phyloP scores from a whole-genome alignment of 352 stramenopile species.

The Pythium aristosporum region DNA sequence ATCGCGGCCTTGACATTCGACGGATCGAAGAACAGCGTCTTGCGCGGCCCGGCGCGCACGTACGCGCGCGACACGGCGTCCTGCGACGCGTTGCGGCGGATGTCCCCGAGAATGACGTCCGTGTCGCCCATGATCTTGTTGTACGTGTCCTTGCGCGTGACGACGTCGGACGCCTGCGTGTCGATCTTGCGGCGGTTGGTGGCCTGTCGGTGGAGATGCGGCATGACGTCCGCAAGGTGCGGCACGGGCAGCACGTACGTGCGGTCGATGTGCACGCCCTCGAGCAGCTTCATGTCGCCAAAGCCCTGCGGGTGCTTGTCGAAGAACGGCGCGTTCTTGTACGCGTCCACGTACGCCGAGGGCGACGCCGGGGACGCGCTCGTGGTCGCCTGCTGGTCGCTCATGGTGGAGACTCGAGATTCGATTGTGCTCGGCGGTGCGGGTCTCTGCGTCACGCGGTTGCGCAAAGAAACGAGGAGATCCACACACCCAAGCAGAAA shows the following conservation, averaged over 20 bases:
- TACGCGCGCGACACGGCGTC: conserved; percentile 73
- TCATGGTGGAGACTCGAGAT: conserved; percentile 15
- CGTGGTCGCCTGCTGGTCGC: conserved; percentile 11
- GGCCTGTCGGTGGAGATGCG: conserved; percentile 46
- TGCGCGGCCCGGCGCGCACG: conserved; percentile 72
- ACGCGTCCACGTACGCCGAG: conserved; percentile 38
- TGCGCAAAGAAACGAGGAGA: conserved; percentile 30
- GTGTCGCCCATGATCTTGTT: conserved; percentile 86
- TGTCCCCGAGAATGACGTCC: conserved; percentile 82
- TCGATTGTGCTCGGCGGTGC: conserved; percentile 6
- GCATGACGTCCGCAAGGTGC: conserved; percentile 69
- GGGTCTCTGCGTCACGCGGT: background rate
- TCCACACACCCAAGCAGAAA: conserved; percentile 28
- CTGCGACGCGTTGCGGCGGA: conserved; percentile 68
- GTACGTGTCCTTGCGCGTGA: conserved; percentile 77
- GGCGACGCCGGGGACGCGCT: conserved; percentile 25
- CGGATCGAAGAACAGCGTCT: conserved; percentile 75
- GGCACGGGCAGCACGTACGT: conserved; percentile 78
- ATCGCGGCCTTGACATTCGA: conserved; percentile 85
- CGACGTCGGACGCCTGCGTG: conserved; percentile 53
- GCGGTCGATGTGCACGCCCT: conserved; percentile 58
- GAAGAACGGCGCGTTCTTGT: conserved; percentile 73
- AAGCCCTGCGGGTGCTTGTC: conserved; percentile 81
- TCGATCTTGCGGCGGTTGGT: conserved; percentile 81
- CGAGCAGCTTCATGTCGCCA: conserved; percentile 73